These are phyloP conservation scores for Ogataea sp. DNA, from an alignment of 805 yeast species.

Conservation along the genomic window DNA sequence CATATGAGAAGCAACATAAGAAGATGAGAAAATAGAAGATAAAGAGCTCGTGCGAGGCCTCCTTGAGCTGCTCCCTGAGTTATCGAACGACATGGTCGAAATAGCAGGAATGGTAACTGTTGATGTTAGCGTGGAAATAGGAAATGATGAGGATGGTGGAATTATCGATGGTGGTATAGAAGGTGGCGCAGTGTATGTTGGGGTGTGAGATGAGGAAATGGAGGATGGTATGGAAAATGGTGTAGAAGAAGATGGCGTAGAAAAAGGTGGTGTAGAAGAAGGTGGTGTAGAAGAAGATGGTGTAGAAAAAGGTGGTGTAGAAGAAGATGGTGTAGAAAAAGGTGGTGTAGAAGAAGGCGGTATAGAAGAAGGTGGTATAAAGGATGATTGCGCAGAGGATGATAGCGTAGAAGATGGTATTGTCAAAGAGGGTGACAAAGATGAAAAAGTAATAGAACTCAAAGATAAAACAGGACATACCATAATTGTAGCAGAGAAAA, in stretches of 20 bases:
- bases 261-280: slow-evolving; percentile 1
- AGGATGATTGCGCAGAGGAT: neutral
- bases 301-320: slow-evolving; percentile 1
- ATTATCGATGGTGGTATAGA: neutral
- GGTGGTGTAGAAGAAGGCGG: neutral
- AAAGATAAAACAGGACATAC: neutral
- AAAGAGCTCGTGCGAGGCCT: slow-evolving; percentile 1
- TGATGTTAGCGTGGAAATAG: no score
- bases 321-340: neutral
- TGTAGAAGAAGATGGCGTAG: neutral
- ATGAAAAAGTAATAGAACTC: neutral
- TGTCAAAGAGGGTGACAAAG: neutral
- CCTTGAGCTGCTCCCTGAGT: neutral
- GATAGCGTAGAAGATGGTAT: slow-evolving; percentile 1
- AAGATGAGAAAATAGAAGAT: neutral
- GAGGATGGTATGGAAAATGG: neutral
- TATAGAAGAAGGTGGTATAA: neutral
- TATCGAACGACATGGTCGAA: no score
- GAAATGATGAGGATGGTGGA: no score
- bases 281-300: neutral
- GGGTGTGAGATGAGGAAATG: no score
- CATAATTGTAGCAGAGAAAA: neutral
- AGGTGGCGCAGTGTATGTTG: neutral
- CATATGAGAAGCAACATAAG: no score
- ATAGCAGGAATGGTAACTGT: no score